Base-by-base conservation (phyloP, 345 rosid species). In the Eucalyptus regnans region DNA sequence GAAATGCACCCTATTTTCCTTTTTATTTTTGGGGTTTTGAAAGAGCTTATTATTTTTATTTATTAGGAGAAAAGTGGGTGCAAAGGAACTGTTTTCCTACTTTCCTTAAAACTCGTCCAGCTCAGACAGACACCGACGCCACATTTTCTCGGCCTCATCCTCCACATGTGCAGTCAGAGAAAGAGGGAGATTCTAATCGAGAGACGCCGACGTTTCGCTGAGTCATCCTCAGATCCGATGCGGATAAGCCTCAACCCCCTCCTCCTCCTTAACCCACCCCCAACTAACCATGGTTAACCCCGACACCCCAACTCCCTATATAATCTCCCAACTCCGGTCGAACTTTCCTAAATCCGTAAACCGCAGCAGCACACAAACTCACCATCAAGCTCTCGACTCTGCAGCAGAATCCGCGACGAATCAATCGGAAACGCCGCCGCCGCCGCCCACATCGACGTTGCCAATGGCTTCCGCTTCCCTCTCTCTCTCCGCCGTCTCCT, bases 391-490 rank as follows among this genome's bases (percentile, higher is more conserved):
- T 29, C 2, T 64, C 10, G 71, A 64, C 71, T 29, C 71, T 2
- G 37, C 37, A 64, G 37, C 71, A 64, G 33, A 29, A 64, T 14
- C 71, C 8, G 31, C 44, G 20, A 37, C 80, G 20, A 18, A 76
- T 76, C 46, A 37, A 76, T 76, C 46, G 27, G 23, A 68, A 33
- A 33, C 44, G 2, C 43, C 22, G 17, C 62, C 43, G 22, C 80
- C 80, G 33, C 79, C 11, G 33, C 3, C 22, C 9, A 31, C 62
- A 56, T 56, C 5, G 31, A 60, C 27, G 41, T n/a, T 52, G 52
- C 18, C 50, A 37, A 89, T 89, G 90, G 92, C 94, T 29, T 88
- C 89, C 83, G 33, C 91, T 46, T 87, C 92, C 56, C 89, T 91
- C 48, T 44, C 10, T 44, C 10, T 92, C 52, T 27, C 91, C 27